These are phyloP conservation scores for Cladophialophora exuberans DNA, from an alignment of 2,329 filamentous ascomycete genomes.

Conservation along the genomic window DNA sequence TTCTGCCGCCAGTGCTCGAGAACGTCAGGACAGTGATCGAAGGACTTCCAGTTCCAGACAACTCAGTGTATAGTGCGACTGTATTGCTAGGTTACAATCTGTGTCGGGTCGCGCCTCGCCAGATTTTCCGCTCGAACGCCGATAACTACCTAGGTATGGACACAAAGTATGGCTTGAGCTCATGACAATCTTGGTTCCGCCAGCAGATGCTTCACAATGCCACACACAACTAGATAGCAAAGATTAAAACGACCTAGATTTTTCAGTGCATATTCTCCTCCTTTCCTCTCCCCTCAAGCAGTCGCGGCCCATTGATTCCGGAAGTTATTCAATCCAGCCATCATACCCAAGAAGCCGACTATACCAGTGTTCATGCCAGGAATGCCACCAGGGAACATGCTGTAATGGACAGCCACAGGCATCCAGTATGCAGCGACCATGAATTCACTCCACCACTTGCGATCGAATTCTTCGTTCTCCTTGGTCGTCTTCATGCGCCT, in stretches of 20 bases:
- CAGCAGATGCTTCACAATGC: too few species aligned
- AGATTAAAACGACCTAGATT: not conserved
- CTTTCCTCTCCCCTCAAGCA: slow-evolving; percentile 20
- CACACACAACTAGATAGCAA: too few species aligned
- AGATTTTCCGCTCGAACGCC: too few species aligned
- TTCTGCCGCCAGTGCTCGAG: too few species aligned
- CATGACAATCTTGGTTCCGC: too few species aligned
- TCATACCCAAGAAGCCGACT: slow-evolving; percentile 62
- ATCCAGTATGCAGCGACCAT: slow-evolving; percentile 59
- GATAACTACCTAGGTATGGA: too few species aligned
- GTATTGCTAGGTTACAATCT: too few species aligned
- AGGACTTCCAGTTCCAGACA: too few species aligned
- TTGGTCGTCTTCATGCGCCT: slow-evolving; percentile 17
- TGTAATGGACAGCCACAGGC: slow-evolving; percentile 84
- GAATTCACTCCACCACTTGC: slow-evolving; percentile 35
- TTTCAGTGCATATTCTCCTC: not conserved
- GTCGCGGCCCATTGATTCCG: slow-evolving; percentile 50
- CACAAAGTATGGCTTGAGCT: not conserved
- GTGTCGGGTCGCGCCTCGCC: too few species aligned
- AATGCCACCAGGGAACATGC: slow-evolving; percentile 64
- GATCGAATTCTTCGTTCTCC: slow-evolving; percentile 34
- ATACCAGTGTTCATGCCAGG: slow-evolving; percentile 57
- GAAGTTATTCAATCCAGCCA: slow-evolving; percentile 51
- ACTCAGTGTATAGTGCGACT: too few species aligned
- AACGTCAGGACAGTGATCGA: too few species aligned